These are phyloP conservation scores for Chaetomium tenue DNA, from an alignment of 495 filamentous ascomycete species.

Conservation along the genomic window DNA sequence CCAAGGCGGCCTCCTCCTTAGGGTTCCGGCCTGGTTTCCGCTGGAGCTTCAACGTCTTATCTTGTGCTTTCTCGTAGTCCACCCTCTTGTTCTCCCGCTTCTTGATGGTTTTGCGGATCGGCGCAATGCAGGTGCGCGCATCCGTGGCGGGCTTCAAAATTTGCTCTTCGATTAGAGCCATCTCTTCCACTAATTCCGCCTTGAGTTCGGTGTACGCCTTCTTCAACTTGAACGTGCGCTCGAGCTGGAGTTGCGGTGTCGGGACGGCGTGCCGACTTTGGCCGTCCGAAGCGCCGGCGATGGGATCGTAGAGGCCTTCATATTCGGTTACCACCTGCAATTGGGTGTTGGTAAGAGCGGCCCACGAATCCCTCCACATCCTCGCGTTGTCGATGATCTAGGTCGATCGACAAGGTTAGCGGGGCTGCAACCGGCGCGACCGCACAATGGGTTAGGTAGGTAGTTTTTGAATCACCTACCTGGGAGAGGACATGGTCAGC, in stretches of 20 bases:
- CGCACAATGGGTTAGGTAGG: neutral
- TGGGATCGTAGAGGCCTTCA: slow-evolving; percentile 78
- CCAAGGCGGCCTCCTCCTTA: slow-evolving; percentile 72
- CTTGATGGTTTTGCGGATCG: slow-evolving; percentile 88
- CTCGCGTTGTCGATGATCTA: slow-evolving; percentile 81
- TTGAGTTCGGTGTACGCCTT: slow-evolving; percentile 72
- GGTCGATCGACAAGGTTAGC: slow-evolving; percentile 19
- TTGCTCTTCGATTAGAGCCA: slow-evolving; percentile 67
- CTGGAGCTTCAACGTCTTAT: slow-evolving; percentile 65
- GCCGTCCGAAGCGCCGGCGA: slow-evolving; percentile 59
- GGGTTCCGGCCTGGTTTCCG: slow-evolving; percentile 72
- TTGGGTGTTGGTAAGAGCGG: slow-evolving; percentile 69
- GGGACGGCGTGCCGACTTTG: slow-evolving; percentile 54
- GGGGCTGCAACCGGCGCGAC: neutral
- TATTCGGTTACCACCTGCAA: slow-evolving; percentile 67
- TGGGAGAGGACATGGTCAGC: slow-evolving; percentile 73
- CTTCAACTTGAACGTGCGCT: slow-evolving; percentile 65
- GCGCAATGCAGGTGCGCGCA: slow-evolving; percentile 67
- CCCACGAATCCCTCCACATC: slow-evolving; percentile 85
- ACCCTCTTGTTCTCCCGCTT: slow-evolving; percentile 85
- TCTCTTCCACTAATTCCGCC: slow-evolving; percentile 70
- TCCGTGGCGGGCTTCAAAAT: slow-evolving; percentile 71
- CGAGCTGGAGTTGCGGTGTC: slow-evolving; percentile 63
- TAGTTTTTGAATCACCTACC: slow-evolving; percentile 47
- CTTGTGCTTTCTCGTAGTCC: slow-evolving; percentile 81